Percentiles rank a stretch among this genome's conserved stretches.
phyloP scores from a whole-genome alignment of 2,329 filamentous ascomycete genomes.

The Fusarium transvaalense region DNA sequence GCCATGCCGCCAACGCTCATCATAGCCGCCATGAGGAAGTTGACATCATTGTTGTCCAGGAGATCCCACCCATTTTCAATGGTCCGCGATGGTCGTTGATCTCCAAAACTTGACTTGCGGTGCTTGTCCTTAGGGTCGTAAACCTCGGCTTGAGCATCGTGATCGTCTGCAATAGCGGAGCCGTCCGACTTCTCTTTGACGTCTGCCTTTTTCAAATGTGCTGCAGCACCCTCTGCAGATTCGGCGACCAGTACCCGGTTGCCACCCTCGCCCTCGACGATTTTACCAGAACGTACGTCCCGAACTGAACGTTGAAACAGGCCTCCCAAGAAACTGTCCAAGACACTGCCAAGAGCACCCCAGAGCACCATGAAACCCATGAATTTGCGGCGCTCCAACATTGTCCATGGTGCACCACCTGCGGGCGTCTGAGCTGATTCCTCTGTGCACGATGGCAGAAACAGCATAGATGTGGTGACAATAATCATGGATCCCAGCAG shows the following conservation, averaged over 20 bases:
- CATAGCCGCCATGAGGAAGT: constrained; percentile 86
- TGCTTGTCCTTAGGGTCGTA: constrained; percentile 65
- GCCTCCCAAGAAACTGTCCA: constrained; percentile 90
- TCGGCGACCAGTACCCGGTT: constrained; percentile 65
- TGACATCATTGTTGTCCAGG: constrained; percentile 96
- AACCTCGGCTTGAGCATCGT: constrained; percentile 56
- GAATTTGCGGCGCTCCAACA: constrained; percentile 59
- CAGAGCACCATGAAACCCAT: constrained; percentile 74
- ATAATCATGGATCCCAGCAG: constrained; percentile 80
- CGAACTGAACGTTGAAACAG: constrained; percentile 87
- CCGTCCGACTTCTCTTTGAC: constrained; percentile 56
- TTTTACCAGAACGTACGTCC: constrained; percentile 85
- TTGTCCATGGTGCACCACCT: constrained; percentile 64
- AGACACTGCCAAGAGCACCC: constrained; percentile 82
- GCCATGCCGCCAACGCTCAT: constrained; percentile 86
- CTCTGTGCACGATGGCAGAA: constrained; percentile 75
- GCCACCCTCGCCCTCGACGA: constrained; percentile 88
- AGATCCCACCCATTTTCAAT: constrained; percentile 77
- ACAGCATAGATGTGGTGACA: constrained; percentile 71
- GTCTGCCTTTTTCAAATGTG: constrained; percentile 52
- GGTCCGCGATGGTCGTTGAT: constrained; percentile 70
- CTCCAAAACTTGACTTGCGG: constrained; percentile 65
- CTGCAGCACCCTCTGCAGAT: constrained; percentile 43
- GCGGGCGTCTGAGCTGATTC: constrained; percentile 55
- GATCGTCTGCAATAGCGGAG: constrained; percentile 52